Conservation (phyloP, 345 rosid genomes). For the Syzygium aromaticum region DNA sequence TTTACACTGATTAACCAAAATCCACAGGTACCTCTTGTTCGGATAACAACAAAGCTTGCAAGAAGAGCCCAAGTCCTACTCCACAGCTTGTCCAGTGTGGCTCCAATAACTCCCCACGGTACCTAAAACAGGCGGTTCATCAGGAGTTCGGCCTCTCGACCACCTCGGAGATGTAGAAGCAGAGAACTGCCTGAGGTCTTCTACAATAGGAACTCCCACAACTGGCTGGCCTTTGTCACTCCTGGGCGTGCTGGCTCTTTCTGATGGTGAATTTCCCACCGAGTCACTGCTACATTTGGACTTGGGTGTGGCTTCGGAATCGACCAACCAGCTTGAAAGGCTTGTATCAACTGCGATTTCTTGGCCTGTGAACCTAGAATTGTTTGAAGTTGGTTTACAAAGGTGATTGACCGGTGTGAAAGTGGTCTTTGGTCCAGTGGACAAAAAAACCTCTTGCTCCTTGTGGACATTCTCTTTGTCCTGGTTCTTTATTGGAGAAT, state of each 20-base stretch:
- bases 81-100: constrained; percentile 19
- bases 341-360: constrained; percentile 51
- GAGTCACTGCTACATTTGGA: constrained; percentile 22
- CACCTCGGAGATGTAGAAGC: constrained; percentile 19
- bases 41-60: not conserved
- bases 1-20: not conserved
- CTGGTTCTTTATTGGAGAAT: constrained; percentile 15
- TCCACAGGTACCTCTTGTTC: not conserved
- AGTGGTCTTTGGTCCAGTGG: constrained; percentile 12
- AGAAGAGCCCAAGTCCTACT: constrained; percentile 22
- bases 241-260: constrained; percentile 17
- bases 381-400: not conserved
- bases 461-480: constrained; percentile 33
- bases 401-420: not conserved
- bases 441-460: constrained; percentile 1
- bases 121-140: constrained; percentile 37
- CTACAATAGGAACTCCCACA: constrained; percentile 24
- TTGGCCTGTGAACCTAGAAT: not conserved
- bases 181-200: constrained; percentile 29
- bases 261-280: constrained; percentile 24
- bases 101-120: constrained; percentile 60
- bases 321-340: constrained; percentile 60
- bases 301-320: constrained; percentile 23
- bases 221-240: constrained; percentile 22
- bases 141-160: constrained; percentile 19